Conservation (phyloP, 2,329 filamentous ascomycete genomes). For the Paramyrothecium roridum region DNA sequence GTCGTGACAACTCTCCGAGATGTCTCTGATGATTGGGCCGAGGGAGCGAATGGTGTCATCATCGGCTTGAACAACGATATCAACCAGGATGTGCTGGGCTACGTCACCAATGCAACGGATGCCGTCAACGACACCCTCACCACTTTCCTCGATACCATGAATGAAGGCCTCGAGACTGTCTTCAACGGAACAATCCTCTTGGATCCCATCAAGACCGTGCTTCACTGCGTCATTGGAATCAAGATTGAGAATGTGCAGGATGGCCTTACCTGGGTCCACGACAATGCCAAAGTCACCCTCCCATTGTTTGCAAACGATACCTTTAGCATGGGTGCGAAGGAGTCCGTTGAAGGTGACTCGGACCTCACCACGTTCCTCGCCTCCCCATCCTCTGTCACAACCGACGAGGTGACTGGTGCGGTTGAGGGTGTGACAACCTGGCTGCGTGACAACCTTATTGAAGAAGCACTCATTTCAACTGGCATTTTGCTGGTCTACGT, state of each 20-base stretch:
- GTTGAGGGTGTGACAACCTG: slow-evolving; percentile 66
- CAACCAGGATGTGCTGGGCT: slow-evolving; percentile 81
- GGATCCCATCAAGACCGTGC: slow-evolving; percentile 72
- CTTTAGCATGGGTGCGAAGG: slow-evolving; percentile 75
- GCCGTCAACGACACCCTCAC: slow-evolving; percentile 86
- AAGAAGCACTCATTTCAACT: slow-evolving; percentile 77
- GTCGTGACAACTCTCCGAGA: slow-evolving; percentile 71
- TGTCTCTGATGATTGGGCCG: slow-evolving; percentile 73
- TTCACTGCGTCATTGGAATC: slow-evolving; percentile 82
- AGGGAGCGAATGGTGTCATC: slow-evolving; percentile 72
- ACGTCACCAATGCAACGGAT: slow-evolving; percentile 79
- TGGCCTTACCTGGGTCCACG: slow-evolving; percentile 89
- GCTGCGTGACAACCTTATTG: slow-evolving; percentile 65
- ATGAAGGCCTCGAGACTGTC: slow-evolving; percentile 66
- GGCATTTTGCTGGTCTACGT: slow-evolving; percentile 75
- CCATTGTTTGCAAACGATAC: slow-evolving; percentile 76
- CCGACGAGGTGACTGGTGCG: slow-evolving; percentile 77
- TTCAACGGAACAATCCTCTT: slow-evolving; percentile 83
- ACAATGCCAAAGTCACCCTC: slow-evolving; percentile 80
- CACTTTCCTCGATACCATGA: slow-evolving; percentile 75
- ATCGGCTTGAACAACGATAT: slow-evolving; percentile 68
- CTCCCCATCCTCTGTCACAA: slow-evolving; percentile 68
- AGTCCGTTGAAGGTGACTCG: slow-evolving; percentile 54
- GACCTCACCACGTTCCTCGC: slow-evolving; percentile 70
- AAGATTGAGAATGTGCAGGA: slow-evolving; percentile 84